phyloP scores from a whole-genome alignment of 257 asterid species.

The Scutellaria barbata region DNA sequence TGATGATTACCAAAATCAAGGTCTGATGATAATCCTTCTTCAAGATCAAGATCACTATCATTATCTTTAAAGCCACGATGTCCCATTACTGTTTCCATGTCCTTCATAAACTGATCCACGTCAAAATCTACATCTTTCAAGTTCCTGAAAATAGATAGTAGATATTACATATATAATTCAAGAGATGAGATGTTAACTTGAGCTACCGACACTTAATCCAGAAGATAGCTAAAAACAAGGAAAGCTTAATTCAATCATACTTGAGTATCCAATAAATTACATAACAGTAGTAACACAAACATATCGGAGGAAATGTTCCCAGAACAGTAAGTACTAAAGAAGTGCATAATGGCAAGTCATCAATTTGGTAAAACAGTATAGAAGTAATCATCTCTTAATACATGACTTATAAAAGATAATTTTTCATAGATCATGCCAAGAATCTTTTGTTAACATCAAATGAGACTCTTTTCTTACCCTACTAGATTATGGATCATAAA shows the following conservation, averaged over 20 bases:
- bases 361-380: not conserved
- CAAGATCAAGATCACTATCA: constrained; percentile 59
- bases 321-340: not conserved
- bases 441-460: not conserved
- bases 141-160: constrained; percentile 43
- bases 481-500: not conserved
- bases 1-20: constrained; percentile 72
- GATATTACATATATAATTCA: constrained; percentile 14
- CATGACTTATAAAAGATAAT: not conserved
- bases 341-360: not conserved
- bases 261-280: constrained; percentile 13
- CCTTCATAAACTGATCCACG: constrained; percentile 82
- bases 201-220: constrained; percentile 13
- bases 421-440: not conserved
- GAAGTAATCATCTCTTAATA: not conserved
- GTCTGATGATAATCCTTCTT: constrained; percentile 71
- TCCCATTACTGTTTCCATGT: constrained; percentile 72
- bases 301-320: not conserved
- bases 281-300: constrained; percentile 6
- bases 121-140: constrained; percentile 74
- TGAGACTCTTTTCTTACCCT: no score
- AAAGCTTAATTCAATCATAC: constrained; percentile 6
- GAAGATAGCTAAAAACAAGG: constrained; percentile 19
- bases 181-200: constrained; percentile 16
- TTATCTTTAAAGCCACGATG: constrained; percentile 49